A percentile compares a stretch with the other conserved stretches of the same genome.
These are phyloP conservation scores for Colletotrichum salicis DNA, from an alignment of 2,329 filamentous ascomycete species.

Conservation along the genomic window DNA sequence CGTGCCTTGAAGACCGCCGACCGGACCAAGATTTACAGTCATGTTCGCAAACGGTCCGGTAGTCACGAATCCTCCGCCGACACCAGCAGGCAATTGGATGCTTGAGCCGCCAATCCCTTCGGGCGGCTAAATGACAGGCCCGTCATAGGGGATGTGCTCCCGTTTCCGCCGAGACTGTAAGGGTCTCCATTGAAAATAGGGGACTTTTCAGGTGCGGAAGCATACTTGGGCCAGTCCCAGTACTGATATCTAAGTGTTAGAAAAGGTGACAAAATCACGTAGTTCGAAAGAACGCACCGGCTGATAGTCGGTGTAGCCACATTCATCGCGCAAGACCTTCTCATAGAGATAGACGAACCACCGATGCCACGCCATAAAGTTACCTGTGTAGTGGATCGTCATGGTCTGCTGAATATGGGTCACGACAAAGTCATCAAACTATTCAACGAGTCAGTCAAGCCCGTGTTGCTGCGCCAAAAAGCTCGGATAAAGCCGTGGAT, in stretches of 20 bases:
- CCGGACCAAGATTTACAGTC: conserved; percentile 48
- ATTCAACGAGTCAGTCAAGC: neutral
- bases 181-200: conserved; percentile 35
- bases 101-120: conserved; percentile 27
- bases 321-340: conserved; percentile 52
- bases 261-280: neutral
- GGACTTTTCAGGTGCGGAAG: conserved; percentile 4
- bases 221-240: conserved; percentile 49
- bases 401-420: conserved; percentile 44
- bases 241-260: conserved; percentile 38
- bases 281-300: conserved; percentile 42
- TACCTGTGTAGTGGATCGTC: conserved; percentile 42
- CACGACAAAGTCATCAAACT: conserved; percentile 46
- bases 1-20: conserved; percentile 38
- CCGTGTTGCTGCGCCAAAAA: too few species aligned
- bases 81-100: conserved; percentile 49
- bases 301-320: conserved; percentile 52
- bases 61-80: conserved; percentile 62
- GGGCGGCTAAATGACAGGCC: conserved; percentile 42
- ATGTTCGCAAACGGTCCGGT: conserved; percentile 56
- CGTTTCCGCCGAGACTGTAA: conserved; percentile 50
- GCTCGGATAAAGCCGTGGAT: too few species aligned
- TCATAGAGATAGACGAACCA: conserved; percentile 53
- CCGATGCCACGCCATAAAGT: conserved; percentile 56
- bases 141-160: conserved; percentile 44